Conservation (phyloP, 1,284 basidiomycete species). For the Trichosporon asahii region DNA sequence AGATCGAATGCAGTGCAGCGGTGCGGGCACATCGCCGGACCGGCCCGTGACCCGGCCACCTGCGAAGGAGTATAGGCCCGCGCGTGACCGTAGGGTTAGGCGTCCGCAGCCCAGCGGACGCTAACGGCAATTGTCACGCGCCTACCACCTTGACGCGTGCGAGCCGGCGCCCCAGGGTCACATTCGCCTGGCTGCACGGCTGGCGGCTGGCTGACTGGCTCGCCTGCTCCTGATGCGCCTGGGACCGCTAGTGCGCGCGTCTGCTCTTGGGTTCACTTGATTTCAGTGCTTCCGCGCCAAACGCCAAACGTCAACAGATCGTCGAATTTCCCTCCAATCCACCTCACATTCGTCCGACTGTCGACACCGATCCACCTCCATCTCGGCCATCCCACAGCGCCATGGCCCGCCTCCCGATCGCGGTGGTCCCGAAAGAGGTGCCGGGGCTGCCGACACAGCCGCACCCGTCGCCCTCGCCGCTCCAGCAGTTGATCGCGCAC, state of each 20-base stretch:
- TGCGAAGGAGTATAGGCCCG: background rate
- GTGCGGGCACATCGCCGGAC: background rate
- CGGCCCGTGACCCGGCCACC: background rate
- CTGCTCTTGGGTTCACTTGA: background rate
- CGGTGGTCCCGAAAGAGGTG: conserved; percentile 31
- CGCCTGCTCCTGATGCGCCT: too few species aligned
- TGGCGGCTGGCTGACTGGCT: too few species aligned
- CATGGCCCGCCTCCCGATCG: conserved; percentile 38
- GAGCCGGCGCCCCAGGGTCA: background rate
- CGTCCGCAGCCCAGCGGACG: background rate
- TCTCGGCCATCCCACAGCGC: background rate
- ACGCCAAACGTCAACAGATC: background rate
- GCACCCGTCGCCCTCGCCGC: conserved; percentile 39
- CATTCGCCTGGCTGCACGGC: too few species aligned
- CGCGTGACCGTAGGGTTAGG: background rate
- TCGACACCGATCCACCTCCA: background rate
- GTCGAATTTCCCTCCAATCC: background rate
- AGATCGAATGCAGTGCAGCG: background rate
- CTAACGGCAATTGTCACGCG: background rate
- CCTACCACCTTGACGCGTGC: background rate
- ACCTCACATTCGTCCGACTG: background rate
- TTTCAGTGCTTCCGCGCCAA: background rate
- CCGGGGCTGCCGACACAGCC: conserved; percentile 39
- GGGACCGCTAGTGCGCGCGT: background rate
- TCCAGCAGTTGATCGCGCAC: conserved; percentile 37